Evolutionary conservation across 1,139 yeast genomes (phyloP).

Genomic region (Debaryomyces subglobosus): DNA sequence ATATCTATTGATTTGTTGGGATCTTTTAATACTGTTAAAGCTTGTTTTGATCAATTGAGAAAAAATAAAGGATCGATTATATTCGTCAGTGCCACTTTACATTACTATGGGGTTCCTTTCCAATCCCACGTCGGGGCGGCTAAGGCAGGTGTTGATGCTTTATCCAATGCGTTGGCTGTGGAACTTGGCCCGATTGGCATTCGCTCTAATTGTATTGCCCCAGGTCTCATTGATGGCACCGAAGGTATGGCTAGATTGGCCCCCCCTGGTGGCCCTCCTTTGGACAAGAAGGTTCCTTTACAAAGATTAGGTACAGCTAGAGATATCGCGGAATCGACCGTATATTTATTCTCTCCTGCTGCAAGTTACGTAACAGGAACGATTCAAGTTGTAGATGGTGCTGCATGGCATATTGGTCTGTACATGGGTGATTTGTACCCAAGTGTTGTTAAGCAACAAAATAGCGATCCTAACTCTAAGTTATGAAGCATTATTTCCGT

Average conservation of each 20-base stretch:
- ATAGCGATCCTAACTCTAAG: conserved; percentile 22
- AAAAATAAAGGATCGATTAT: conserved; percentile 71
- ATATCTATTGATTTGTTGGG: conserved; percentile 86
- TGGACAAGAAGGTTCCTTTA: conserved; percentile 61
- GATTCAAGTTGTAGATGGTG: conserved; percentile 86
- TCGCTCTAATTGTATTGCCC: conserved; percentile 83
- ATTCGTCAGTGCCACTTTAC: conserved; percentile 92
- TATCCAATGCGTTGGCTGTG: conserved; percentile 82
- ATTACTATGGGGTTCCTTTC: conserved; percentile 87
- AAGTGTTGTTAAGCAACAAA: conserved; percentile 28
- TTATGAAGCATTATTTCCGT: conserved; percentile 13
- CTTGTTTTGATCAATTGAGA: conserved; percentile 67
- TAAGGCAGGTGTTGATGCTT: conserved; percentile 92
- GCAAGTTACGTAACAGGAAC: conserved; percentile 80
- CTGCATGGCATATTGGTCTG: conserved; percentile 78
- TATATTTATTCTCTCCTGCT: conserved; percentile 81
- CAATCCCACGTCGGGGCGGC: conserved; percentile 94
- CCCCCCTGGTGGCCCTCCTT: conserved; percentile 39
- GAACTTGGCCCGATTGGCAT: conserved; percentile 92
- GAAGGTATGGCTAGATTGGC: conserved; percentile 75
- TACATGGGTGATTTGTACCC: conserved; percentile 41
- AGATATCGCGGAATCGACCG: conserved; percentile 90
- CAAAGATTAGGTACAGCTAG: conserved; percentile 73
- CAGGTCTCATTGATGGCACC: conserved; percentile 83
- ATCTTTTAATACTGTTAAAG: conserved; percentile 86